Evolutionary conservation across 345 rosid species (phyloP).

Genomic region (Eutrema yunnanense): DNA sequence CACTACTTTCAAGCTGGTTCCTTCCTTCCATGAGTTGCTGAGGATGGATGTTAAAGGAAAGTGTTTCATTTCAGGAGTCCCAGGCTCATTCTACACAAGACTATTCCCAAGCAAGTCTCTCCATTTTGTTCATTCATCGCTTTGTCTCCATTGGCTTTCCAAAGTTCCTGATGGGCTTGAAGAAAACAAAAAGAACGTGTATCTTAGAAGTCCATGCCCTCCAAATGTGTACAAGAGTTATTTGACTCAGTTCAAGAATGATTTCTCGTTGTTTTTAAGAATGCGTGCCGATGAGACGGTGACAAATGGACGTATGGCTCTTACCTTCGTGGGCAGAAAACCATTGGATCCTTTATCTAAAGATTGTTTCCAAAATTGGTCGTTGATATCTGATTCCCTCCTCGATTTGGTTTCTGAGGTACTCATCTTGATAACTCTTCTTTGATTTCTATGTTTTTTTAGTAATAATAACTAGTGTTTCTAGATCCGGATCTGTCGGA

Average conservation of each 20-base stretch:
- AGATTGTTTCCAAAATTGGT: not conserved
- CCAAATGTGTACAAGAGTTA: constrained; percentile 25
- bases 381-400: constrained; percentile 22
- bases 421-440: not conserved
- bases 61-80: constrained; percentile 29
- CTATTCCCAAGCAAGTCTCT: constrained; percentile 24
- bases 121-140: constrained; percentile 34
- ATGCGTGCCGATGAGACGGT: constrained; percentile 27
- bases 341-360: constrained; percentile 22
- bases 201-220: constrained; percentile 19
- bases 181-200: constrained; percentile 14
- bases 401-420: constrained; percentile 36
- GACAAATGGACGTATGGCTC: constrained; percentile 30
- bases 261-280: constrained; percentile 33
- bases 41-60: not conserved
- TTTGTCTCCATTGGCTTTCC: constrained; percentile 37
- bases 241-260: constrained; percentile 31
- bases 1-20: not conserved
- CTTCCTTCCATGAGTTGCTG: not conserved
- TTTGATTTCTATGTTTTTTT: no score
- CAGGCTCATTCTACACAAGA: constrained; percentile 26
- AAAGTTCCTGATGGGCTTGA: constrained; percentile 18
- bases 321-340: constrained; percentile 26
- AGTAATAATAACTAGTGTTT: no score
- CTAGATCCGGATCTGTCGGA: no score